Base-by-base conservation (phyloP, 139 green algal genomes). In the Ostreobium quekettii region DNA sequence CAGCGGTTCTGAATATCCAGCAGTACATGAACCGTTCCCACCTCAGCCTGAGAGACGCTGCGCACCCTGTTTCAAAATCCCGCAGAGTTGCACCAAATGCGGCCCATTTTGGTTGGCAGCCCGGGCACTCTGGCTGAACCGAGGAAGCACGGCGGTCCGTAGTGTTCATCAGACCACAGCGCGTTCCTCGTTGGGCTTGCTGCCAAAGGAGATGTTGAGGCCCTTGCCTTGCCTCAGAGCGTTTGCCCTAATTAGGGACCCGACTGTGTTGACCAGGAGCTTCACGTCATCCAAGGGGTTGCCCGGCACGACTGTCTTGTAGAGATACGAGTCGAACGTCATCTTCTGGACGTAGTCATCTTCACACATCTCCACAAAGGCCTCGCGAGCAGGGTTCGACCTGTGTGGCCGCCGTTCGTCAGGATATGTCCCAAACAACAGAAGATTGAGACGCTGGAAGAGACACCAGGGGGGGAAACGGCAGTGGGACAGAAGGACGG, bases 301-400 rank as follows among this genome's bases (percentile, higher is more conserved):
- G 67, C 92, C 93, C 36, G 94, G 94, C 56, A 97, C 94, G n/a
- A 99, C 94, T 0, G 90, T 99, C 89, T 99, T 99, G 91, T 99
- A 99, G 39, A 99, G 83, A 85, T 99, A 99, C 15, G 72, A 87
- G 88, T 99, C 94, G 62, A 99, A 99, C 39, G 94, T 99, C 94
- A 99, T 99, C 84, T 97, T 97, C 87, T 99, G 94, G 36, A 99
- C 94, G 70, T 99, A 99, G 67, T 82, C 78, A 76, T 91, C 88
- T 60, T 93, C 80, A 79, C 94, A 99, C 81, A 99, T 90, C 86
- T 99, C 94, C 61, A 99, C 94, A 79, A 99, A 99, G 7, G 94
- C 94, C 83, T 99, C 94, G 29, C 94, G 85, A 1, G 94, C 94
- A 47, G 94, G 93, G 89, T 99, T 99, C 76, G 83, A 93, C 35